Base-by-base conservation (phyloP, 2,329 filamentous ascomycete genomes). In the Botrytis pseudocinerea region DNA sequence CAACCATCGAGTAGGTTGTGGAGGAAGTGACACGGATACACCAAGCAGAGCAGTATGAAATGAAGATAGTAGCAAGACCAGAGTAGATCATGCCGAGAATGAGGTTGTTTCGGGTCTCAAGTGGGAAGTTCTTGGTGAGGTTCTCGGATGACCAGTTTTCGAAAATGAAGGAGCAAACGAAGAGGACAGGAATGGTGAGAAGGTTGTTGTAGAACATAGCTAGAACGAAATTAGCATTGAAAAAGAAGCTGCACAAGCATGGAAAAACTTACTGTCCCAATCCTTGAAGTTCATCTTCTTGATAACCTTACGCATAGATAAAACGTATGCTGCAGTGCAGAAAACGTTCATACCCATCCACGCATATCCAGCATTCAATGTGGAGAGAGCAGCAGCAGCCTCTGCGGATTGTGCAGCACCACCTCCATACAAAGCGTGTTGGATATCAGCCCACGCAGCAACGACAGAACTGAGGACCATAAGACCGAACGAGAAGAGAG, bases 181-280 rank as follows among this genome's bases (percentile, higher is more conserved):
- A 83, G 70, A 99, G 90, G 79, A 98, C 92, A 42, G 96, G 96
- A 76, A 99, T 97, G 73, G 95, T 97, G 77, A 99, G 90, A 65
- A 98, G 89, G 84, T 99, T 98, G 89, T 99, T 99, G 88, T 99
- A 99, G 86, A 96, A 98, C 96, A 98, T 99, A 81, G 95, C 95
- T 98, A 77, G 65, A 72, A 54, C 16, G 60, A 14, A 61, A 80
- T 84, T 78, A 85, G 82, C 64, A 76, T 32, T 46, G 32, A 48
- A 40, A 22, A 32, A 54, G 25, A 48, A 64, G 63, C n/a, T n/a
- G 16, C 28, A 54, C 14, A 46, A 48, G 38, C 35, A 51, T 28
- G 61, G 20, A 62, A 61, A 60, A 60, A 90, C 95, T 85, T 88
- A 98, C 95, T 97, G 83, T 99, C 96, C 87, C 97, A 98, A 83